Conservation (phyloP, 768 basidiomycete species). For the Termitomyces eurrhizus region DNA sequence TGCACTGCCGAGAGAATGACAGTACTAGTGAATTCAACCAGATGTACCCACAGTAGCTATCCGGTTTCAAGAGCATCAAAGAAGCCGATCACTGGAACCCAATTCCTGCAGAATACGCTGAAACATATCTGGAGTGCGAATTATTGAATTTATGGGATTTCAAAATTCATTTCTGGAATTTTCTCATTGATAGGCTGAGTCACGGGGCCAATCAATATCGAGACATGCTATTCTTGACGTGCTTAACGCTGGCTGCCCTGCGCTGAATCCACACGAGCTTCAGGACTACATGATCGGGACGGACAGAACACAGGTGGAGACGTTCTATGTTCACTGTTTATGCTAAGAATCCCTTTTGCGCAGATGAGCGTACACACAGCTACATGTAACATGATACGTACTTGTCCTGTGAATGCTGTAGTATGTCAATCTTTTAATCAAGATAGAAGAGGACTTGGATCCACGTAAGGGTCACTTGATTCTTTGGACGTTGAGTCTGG, state of each 20-base stretch:
- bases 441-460: background rate
- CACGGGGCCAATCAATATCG: background rate
- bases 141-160: background rate
- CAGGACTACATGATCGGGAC: background rate
- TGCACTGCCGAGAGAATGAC: background rate
- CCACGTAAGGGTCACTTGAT: background rate
- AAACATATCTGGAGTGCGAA: background rate
- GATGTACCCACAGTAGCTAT: background rate
- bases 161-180: background rate
- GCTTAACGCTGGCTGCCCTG: background rate
- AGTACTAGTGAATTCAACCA: background rate
- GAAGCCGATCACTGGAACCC: background rate
- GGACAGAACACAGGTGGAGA: background rate
- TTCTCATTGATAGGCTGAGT: background rate
- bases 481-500: background rate
- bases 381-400: background rate
- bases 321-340: background rate
- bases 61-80: background rate
- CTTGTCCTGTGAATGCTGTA: background rate
- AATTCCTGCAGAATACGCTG: background rate
- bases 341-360: background rate
- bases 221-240: background rate
- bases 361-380: background rate
- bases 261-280: background rate
- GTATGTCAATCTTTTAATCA: background rate